phyloP scores from a whole-genome alignment of 139 green algal genomes.

The Chlorella sp. region DNA sequence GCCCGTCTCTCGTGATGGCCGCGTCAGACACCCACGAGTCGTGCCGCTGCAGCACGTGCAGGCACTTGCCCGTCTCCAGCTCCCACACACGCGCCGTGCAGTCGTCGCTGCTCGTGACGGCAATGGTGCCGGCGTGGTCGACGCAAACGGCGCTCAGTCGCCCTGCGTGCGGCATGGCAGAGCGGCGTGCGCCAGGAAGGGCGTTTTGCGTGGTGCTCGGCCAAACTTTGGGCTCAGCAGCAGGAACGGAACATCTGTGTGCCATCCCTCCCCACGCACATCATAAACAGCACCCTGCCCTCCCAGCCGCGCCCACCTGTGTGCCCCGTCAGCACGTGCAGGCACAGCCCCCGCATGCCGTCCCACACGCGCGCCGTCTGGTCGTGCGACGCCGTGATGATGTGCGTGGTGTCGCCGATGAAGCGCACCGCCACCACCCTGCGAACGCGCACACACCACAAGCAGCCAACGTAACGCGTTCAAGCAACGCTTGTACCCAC shows the following conservation, averaged over 20 bases:
- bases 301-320: constrained; percentile 16
- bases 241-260: too few species aligned
- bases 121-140: constrained; percentile 37
- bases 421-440: constrained; percentile 16
- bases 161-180: neutral
- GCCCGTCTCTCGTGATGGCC: constrained; percentile 35
- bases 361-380: constrained; percentile 56
- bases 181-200: too few species aligned
- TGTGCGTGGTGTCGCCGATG: constrained; percentile 18
- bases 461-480: too few species aligned
- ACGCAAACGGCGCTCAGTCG: constrained; percentile 19
- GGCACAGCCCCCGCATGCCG: constrained; percentile 27
- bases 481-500: too few species aligned
- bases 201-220: neutral
- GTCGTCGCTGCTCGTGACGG: constrained; percentile 66
- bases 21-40: constrained; percentile 57
- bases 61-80: constrained; percentile 22
- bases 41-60: constrained; percentile 39
- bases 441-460: neutral
- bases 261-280: neutral
- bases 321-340: constrained; percentile 44
- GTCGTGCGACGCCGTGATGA: constrained; percentile 40
- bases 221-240: too few species aligned
- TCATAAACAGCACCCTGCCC: neutral
- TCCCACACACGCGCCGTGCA: constrained; percentile 65